These are phyloP conservation scores for Kwoniella sp. DNA, from an alignment of 768 basidiomycete genomes.

Conservation along the genomic window DNA sequence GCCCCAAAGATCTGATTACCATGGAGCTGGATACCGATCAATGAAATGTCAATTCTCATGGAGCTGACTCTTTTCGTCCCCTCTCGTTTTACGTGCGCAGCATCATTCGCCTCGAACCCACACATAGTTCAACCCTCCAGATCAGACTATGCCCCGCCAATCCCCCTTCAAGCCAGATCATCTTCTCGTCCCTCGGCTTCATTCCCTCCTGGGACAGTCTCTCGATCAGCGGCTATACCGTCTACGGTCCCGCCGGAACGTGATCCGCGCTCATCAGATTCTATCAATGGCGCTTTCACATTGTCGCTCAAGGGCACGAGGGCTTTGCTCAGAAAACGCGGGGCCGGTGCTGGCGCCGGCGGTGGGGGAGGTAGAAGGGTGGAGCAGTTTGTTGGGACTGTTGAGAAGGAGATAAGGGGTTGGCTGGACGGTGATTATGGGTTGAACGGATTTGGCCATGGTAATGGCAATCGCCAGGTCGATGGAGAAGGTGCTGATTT, in stretches of 20 bases:
- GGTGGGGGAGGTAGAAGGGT: conserved; percentile 35
- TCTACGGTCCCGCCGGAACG: conserved; percentile 3
- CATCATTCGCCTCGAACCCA: conserved; percentile 48
- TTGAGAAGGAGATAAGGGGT: conserved; percentile 40
- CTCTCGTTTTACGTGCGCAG: conserved; percentile 18
- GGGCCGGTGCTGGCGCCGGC: conserved; percentile 1
- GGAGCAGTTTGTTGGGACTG: conserved; percentile 38
- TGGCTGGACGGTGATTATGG: conserved; percentile 43
- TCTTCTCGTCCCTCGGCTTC: conserved; percentile 28
- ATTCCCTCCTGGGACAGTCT: conserved; percentile 38
- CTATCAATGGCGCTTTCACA: conserved; percentile 43
- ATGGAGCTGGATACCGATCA: background rate
- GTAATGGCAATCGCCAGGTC: too few relatives aligned
- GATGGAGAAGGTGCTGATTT: background rate
- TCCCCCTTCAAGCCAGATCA: conserved; percentile 37
- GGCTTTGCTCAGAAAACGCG: conserved; percentile 39
- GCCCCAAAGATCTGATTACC: too few relatives aligned
- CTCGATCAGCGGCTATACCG: conserved; percentile 37
- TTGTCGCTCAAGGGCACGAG: conserved; percentile 51
- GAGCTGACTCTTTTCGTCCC: too few relatives aligned
- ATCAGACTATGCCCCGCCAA: conserved; percentile 45
- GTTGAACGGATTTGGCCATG: background rate
- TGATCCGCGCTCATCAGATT: conserved; percentile 34
- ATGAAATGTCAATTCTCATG: too few relatives aligned
- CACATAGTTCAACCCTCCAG: conserved; percentile 42